Conservation (phyloP, 805 yeast species). For the Cyberlindnera mississippiensis region DNA sequence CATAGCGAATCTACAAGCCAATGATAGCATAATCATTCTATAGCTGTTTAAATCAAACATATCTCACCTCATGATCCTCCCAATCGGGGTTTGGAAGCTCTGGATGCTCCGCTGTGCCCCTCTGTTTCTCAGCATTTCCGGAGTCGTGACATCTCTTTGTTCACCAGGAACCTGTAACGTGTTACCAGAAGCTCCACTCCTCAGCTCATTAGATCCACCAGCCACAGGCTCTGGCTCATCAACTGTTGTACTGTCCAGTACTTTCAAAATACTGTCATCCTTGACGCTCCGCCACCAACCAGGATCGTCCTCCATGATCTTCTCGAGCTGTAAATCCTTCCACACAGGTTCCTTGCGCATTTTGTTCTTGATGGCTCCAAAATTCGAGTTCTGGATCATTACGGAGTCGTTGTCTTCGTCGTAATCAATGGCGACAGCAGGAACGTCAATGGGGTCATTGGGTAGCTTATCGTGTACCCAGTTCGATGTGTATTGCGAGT, state of each 20-base stretch:
- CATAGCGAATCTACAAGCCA: no score
- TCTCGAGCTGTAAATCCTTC: conserved; percentile 28
- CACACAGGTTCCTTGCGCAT: conserved; percentile 21
- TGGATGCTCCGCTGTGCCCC: conserved; percentile 15
- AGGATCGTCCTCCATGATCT: conserved; percentile 23
- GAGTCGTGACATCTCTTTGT: conserved; percentile 21
- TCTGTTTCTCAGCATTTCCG: conserved; percentile 23
- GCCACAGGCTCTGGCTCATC: neutral
- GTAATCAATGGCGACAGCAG: conserved; percentile 9
- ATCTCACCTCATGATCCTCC: conserved; percentile 25
- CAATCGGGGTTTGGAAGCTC: conserved; percentile 24
- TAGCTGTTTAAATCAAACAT: no score
- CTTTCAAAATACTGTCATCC: conserved; percentile 16
- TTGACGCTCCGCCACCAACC: conserved; percentile 12
- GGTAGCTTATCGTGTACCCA: conserved; percentile 30
- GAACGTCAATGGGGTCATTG: conserved; percentile 26
- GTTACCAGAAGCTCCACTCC: neutral
- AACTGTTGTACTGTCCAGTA: conserved; percentile 7
- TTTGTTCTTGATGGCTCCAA: conserved; percentile 24
- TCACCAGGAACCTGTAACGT: neutral
- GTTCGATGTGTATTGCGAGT: conserved; percentile 30
- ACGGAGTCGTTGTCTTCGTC: conserved; percentile 15
- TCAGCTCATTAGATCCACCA: neutral
- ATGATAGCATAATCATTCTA: no score
- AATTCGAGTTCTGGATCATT: conserved; percentile 18